Evolutionary conservation across 2,329 filamentous ascomycete species (phyloP), one percentile per base, ranked within the genome.

Genomic region (Mollisiaceae sp.): DNA sequence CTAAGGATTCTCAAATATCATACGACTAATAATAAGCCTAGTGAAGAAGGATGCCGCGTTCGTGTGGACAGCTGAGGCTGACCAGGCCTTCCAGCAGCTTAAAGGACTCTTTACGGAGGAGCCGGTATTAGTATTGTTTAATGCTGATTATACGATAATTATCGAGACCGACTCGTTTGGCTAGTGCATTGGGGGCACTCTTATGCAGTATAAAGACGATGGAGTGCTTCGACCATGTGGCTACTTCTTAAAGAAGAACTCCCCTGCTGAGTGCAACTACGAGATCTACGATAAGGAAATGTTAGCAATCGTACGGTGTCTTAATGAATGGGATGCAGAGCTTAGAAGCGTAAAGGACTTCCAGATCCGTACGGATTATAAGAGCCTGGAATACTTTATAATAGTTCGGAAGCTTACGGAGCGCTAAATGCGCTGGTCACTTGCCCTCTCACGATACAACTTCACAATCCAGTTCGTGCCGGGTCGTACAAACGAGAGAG

Each of bases 271-370:
- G 39, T 65, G n/a, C 55, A n/a, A n/a, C n/a, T n/a, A n/a, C n/a
- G n/a, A n/a, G n/a, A n/a, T n/a, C n/a, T n/a, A n/a, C n/a, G n/a
- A 60, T 45, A 64, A 60, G 36, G 62, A 64, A 36, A 55, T 64
- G 36, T 35, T 64, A 39, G 62, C 38, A 20, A 55, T 64, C 18
- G 27, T 64, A 52, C 32, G 36, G 11, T 64, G 62, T 41, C 27
- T 61, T 9, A 24, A 61, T 11, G 20, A 61, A 39, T 61, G 45
- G 45, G 59, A 61, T 32, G n/a, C 39, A 8, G 56, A 59, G 36
- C 22, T 59, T n/a, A 9, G 38, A 43, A 59, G 56, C 36, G 36
- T 59, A 24, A 20, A 27, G 24, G 15, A 59, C 6, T 59, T 59
- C 38, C 24, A 59, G 18, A 45, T 57, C 18, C 22, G 27, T 11